These are phyloP conservation scores for Lentinus tigrinus DNA, from an alignment of 768 basidiomycete genomes.

Conservation along the genomic window DNA sequence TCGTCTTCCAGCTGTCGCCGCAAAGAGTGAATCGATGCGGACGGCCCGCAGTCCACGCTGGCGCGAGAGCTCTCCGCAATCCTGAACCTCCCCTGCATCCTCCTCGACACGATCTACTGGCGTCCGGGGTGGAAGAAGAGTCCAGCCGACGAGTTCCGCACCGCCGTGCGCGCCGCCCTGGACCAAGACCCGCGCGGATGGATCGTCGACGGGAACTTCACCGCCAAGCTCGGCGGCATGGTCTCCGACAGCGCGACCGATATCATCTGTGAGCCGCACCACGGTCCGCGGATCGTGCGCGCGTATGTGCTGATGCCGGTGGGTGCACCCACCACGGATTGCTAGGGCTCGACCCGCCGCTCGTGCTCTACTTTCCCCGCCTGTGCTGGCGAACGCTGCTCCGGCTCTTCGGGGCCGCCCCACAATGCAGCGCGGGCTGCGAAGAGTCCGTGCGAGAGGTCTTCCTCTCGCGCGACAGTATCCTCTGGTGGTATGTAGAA, in stretches of 20 bases:
- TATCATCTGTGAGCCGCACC: slow-evolving; percentile 25
- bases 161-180: slow-evolving; percentile 11
- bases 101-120: slow-evolving; percentile 50
- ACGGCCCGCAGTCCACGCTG: slow-evolving; percentile 45
- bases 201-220: slow-evolving; percentile 26
- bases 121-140: slow-evolving; percentile 45
- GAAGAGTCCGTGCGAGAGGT: slow-evolving; percentile 21
- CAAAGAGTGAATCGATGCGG: not conserved
- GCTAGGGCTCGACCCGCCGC: slow-evolving; percentile 68
- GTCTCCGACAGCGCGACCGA: slow-evolving; percentile 21
- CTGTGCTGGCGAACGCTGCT: slow-evolving; percentile 51
- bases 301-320: too few species aligned
- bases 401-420: slow-evolving; percentile 27
- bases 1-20: not conserved
- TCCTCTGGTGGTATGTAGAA: slow-evolving; percentile 32
- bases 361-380: slow-evolving; percentile 60
- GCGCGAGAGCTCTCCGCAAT: slow-evolving; percentile 40
- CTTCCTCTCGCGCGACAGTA: slow-evolving; percentile 31
- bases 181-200: slow-evolving; percentile 16
- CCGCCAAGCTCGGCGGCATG: slow-evolving; percentile 26
- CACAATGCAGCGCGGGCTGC: slow-evolving; percentile 32
- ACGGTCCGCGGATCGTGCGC: too few species aligned
- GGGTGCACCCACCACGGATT: not conserved
- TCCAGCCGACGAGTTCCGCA: slow-evolving; percentile 21
- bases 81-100: slow-evolving; percentile 44